Percentiles rank a stretch among this genome's conserved stretches.
Evolutionary conservation across 768 basidiomycete genomes (phyloP).

Genomic region (Boletus speciosus): DNA sequence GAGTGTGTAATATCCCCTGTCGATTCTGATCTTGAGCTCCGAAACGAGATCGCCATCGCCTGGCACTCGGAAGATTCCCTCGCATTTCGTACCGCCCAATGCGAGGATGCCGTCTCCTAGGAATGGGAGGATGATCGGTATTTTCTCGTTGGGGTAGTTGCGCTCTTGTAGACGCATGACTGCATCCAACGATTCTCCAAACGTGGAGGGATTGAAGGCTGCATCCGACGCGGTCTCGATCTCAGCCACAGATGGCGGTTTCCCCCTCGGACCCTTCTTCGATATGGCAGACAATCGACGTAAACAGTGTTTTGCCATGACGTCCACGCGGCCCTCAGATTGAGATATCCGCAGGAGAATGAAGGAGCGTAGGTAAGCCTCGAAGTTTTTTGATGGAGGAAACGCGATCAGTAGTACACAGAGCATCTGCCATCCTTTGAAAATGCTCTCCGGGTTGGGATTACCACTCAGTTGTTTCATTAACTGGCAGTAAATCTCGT

Average conservation of each 20-base stretch:
- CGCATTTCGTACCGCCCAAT: slow-evolving; percentile 76
- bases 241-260: slow-evolving; percentile 75
- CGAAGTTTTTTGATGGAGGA: slow-evolving; percentile 91
- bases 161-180: slow-evolving; percentile 82
- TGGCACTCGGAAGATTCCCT: slow-evolving; percentile 92
- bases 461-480: slow-evolving; percentile 90
- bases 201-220: slow-evolving; percentile 92
- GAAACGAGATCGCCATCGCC: slow-evolving; percentile 88
- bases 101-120: slow-evolving; percentile 89
- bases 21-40: slow-evolving; percentile 84
- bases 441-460: slow-evolving; percentile 76
- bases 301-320: slow-evolving; percentile 91
- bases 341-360: slow-evolving; percentile 65
- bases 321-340: slow-evolving; percentile 73
- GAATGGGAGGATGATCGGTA: slow-evolving; percentile 93
- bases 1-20: slow-evolving; percentile 86
- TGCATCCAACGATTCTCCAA: slow-evolving; percentile 84
- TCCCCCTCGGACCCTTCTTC: slow-evolving; percentile 83
- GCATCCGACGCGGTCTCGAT: slow-evolving; percentile 95
- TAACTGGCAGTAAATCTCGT: slow-evolving; percentile 90
- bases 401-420: slow-evolving; percentile 91
- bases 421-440: slow-evolving; percentile 91
- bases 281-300: slow-evolving; percentile 71
- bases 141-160: slow-evolving; percentile 78
- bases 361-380: slow-evolving; percentile 78